These are phyloP conservation scores for Penicillium cinerascens DNA, from an alignment of 495 filamentous ascomycete species.

Conservation along the genomic window DNA sequence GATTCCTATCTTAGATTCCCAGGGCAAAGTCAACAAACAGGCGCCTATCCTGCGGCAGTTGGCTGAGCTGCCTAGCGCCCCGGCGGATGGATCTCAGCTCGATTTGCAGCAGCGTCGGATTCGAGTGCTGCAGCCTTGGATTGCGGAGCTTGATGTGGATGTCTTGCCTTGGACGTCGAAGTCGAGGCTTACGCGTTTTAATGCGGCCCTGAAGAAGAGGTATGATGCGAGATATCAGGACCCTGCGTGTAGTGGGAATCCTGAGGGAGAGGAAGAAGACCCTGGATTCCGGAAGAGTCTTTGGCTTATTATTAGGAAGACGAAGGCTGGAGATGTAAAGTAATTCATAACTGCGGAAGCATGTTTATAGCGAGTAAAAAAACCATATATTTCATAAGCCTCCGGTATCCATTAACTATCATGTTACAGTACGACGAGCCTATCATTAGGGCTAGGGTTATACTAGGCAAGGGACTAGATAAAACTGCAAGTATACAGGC, in stretches of 20 bases:
- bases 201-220: conserved; percentile 25
- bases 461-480: too few species aligned
- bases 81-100: background rate
- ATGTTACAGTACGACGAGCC: too few species aligned
- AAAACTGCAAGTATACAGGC: too few species aligned
- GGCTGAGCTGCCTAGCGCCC: background rate
- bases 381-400: too few species aligned
- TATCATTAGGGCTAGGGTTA: too few species aligned
- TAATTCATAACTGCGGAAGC: background rate
- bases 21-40: conserved; percentile 20
- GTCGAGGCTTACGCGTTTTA: conserved; percentile 24
- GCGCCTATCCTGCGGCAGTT: conserved; percentile 18
- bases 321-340: background rate
- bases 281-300: background rate
- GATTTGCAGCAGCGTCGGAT: conserved; percentile 18
- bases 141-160: conserved; percentile 25
- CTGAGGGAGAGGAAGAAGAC: background rate
- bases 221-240: conserved; percentile 8
- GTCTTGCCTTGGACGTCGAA: conserved; percentile 24
- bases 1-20: conserved; percentile 24
- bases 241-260: background rate
- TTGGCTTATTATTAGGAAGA: conserved; percentile 2
- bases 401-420: too few species aligned
- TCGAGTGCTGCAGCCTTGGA: conserved; percentile 22
- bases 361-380: too few species aligned